These are phyloP conservation scores for Cyberlindnera mississippiensis DNA, from an alignment of 805 yeast species.

Conservation along the genomic window DNA sequence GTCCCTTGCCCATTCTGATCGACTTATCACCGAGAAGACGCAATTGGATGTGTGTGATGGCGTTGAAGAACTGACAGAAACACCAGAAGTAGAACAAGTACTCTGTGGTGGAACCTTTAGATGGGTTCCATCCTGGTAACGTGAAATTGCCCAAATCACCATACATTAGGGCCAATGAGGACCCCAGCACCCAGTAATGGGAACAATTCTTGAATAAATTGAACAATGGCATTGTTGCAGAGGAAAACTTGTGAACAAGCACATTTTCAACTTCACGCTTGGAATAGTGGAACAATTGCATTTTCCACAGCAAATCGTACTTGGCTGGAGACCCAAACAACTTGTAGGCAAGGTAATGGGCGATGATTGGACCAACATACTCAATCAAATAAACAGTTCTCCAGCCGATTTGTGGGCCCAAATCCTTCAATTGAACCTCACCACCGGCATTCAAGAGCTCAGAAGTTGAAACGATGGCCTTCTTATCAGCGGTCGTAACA, in stretches of 20 bases:
- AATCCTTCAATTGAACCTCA: constrained; percentile 68
- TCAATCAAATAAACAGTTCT: constrained; percentile 84
- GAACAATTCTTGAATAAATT: constrained; percentile 84
- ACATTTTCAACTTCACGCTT: constrained; percentile 89
- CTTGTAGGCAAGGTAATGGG: constrained; percentile 67
- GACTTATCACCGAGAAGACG: constrained; percentile 40
- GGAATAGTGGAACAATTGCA: constrained; percentile 70
- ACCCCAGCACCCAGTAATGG: constrained; percentile 93
- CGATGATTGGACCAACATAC: constrained; percentile 82
- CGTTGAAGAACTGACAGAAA: constrained; percentile 68
- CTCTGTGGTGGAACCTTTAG: constrained; percentile 30
- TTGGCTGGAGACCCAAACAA: constrained; percentile 23
- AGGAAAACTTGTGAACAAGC: constrained; percentile 79
- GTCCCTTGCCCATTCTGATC: constrained; percentile 32
- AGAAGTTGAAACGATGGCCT: constrained; percentile 14
- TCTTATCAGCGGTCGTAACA: constrained; percentile 33
- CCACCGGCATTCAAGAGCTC: constrained; percentile 21
- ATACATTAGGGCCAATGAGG: constrained; percentile 49
- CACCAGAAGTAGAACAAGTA: constrained; percentile 23
- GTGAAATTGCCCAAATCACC: constrained; percentile 57
- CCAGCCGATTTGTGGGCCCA: constrained; percentile 94
- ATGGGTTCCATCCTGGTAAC: constrained; percentile 51
- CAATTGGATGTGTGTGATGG: constrained; percentile 65
- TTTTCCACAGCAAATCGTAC: constrained; percentile 31
- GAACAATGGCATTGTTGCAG: constrained; percentile 87